Base-by-base conservation (phyloP, 345 rosid species). In the Aquilaria yunnanensis region DNA sequence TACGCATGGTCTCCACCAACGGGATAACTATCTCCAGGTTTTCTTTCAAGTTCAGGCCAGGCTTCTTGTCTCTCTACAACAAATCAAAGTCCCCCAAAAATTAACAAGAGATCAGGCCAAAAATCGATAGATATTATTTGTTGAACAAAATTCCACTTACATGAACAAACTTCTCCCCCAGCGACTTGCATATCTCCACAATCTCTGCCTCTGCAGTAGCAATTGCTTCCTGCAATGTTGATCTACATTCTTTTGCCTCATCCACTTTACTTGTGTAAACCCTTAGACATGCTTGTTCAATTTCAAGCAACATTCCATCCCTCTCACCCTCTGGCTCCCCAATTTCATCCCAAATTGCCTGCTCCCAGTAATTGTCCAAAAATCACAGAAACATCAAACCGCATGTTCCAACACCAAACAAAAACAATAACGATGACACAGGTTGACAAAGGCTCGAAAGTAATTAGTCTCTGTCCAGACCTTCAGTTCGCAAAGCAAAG, bases 331-430 rank as follows among this genome's bases (percentile, higher is more conserved):
- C 81, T n/a, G 67, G 49, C 63, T 83, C 85, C 69, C 89, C 91
- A 34, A 83, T 77, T 59, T 85, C 89, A 66, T 77, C 77, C 91
- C 91, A 85, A 51, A 88, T 68, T 62, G 74, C 80, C 95, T 87
- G 54, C 59, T 47, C 31, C 34, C 47, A 63, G 32, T 32, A 3
- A 41, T 11, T 4, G 16, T 32, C 1, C 33, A 32, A 12, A 13
- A 54, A 12, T 13, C 7, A 11, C 31, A 9, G 10, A 14, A 47
- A 52, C 11, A 23, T 3, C 52, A 57, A 23, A 23, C 23, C 23
- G 23, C 23, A 23, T 23, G 23, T 23, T 23, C 14, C 57, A 52
- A 32, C 55, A n/a, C 12, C 12, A 10, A n/a, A 41, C 5, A 41
- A 12, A 5, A 37, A 37, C 43, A 37, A 37, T 37, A 37, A 37